A percentile compares a stretch with the other conserved stretches of the same genome.
Conservation (phyloP, 177 flowering plant genomes). For the Vitis hybrid region DNA sequence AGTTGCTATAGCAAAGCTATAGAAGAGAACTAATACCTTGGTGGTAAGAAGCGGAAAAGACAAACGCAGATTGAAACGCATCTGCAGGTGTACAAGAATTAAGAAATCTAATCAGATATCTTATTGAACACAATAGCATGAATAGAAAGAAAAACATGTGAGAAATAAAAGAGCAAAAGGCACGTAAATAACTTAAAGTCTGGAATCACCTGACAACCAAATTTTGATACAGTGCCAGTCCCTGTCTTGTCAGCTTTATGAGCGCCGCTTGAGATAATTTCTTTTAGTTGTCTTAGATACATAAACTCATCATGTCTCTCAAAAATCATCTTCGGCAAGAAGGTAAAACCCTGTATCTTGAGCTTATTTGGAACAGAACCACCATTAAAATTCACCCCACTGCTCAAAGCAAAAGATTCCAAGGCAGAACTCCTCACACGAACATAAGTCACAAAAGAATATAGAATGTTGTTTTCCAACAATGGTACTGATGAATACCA, state of each 20-base stretch:
- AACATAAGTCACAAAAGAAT: slow-evolving; percentile 62
- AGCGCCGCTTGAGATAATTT: slow-evolving; percentile 52
- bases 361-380: slow-evolving; percentile 23
- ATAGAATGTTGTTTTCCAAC: slow-evolving; percentile 56
- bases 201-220: slow-evolving; percentile 66
- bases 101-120: background rate
- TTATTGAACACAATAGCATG: background rate
- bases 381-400: slow-evolving; percentile 22
- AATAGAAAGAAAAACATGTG: background rate
- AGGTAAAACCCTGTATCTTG: slow-evolving; percentile 44
- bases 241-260: slow-evolving; percentile 69
- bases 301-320: slow-evolving; percentile 64
- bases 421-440: slow-evolving; percentile 41
- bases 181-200: background rate
- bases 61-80: slow-evolving; percentile 71
- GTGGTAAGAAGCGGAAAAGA: slow-evolving; percentile 73
- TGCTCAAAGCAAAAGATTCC: slow-evolving; percentile 17
- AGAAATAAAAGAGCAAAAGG: background rate
- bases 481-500: slow-evolving; percentile 66
- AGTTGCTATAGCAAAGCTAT: background rate
- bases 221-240: slow-evolving; percentile 61
- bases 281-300: slow-evolving; percentile 56
- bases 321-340: slow-evolving; percentile 63
- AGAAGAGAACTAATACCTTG: slow-evolving; percentile 36
- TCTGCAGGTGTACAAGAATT: slow-evolving; percentile 26